A percentile compares a stretch with the other conserved stretches of the same genome.
phyloP scores from a whole-genome alignment of 352 stramenopile species.

The Pythium dissotocum region DNA sequence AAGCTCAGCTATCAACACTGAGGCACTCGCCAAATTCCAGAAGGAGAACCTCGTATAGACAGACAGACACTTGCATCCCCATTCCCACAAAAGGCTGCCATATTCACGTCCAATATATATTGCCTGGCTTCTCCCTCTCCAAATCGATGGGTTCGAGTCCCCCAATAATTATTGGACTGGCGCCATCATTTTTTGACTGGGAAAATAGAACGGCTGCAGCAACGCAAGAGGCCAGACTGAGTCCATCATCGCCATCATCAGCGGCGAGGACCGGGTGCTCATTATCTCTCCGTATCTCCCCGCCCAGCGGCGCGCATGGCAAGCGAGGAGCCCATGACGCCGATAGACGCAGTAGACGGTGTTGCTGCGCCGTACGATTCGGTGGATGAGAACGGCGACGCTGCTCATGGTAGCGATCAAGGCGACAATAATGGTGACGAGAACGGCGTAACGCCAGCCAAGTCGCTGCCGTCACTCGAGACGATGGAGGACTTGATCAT shows the following conservation, averaged over 20 bases:
- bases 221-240: slow-evolving; percentile 9
- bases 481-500: slow-evolving; percentile 72
- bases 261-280: neutral
- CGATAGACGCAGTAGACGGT: neutral
- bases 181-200: slow-evolving; percentile 21
- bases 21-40: slow-evolving; percentile 41
- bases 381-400: neutral
- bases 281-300: neutral
- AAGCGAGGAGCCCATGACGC: slow-evolving; percentile 3
- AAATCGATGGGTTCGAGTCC: slow-evolving; percentile 21
- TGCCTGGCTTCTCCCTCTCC: slow-evolving; percentile 7
- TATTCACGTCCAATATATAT: neutral
- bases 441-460: slow-evolving; percentile 21
- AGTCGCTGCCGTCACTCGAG: slow-evolving; percentile 36
- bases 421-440: slow-evolving; percentile 17
- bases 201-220: slow-evolving; percentile 27
- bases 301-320: neutral
- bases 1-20: slow-evolving; percentile 22
- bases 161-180: slow-evolving; percentile 22
- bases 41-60: slow-evolving; percentile 48
- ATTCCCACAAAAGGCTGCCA: neutral
- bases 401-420: neutral
- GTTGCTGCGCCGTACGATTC: neutral
- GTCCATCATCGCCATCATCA: slow-evolving; percentile 7
- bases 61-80: neutral